These are phyloP conservation scores for Carex scoparia DNA, from an alignment of 176 grass and related monocot genomes.

Conservation along the genomic window DNA sequence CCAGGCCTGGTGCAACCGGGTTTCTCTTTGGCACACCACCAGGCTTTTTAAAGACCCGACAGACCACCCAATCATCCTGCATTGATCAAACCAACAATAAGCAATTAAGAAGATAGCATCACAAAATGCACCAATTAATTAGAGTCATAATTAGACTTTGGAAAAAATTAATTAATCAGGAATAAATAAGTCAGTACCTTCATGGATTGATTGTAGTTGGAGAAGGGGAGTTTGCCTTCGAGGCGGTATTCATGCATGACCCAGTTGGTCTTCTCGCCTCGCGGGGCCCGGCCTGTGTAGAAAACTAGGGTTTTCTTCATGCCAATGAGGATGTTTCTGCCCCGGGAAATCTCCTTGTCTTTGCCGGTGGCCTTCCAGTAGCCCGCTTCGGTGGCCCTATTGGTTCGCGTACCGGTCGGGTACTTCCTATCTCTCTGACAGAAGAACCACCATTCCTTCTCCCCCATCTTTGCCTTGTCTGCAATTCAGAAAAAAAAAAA, in stretches of 20 bases:
- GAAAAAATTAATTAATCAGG: background rate
- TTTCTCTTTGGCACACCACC: slow-evolving; percentile 17
- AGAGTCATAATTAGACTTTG: background rate
- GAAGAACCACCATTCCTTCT: slow-evolving; percentile 97
- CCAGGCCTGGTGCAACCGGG: slow-evolving; percentile 19
- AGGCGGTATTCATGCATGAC: slow-evolving; percentile 96
- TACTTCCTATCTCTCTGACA: slow-evolving; percentile 96
- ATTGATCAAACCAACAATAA: background rate
- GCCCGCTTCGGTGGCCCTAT: slow-evolving; percentile 75
- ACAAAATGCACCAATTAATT: background rate
- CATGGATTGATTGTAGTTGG: slow-evolving; percentile 42
- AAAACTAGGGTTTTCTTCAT: slow-evolving; percentile 99
- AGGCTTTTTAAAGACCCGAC: slow-evolving; percentile 81
- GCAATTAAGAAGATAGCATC: background rate
- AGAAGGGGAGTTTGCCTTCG: slow-evolving; percentile 49
- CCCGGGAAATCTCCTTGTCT: slow-evolving; percentile 85
- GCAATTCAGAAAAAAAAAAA: background rate
- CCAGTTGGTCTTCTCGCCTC: slow-evolving; percentile 79
- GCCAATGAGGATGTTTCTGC: slow-evolving; percentile 56
- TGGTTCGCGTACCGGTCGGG: slow-evolving; percentile 82
- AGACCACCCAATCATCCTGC: slow-evolving; percentile 89
- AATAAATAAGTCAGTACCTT: slow-evolving; percentile 35
- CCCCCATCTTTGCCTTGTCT: slow-evolving; percentile 82
- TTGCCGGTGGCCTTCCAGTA: slow-evolving; percentile 99
- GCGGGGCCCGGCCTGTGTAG: slow-evolving; percentile 86